A percentile compares a stretch with the other conserved stretches of the same genome.
Conservation (phyloP, 148 eudicot genomes). For the Nyssa sinensis region DNA sequence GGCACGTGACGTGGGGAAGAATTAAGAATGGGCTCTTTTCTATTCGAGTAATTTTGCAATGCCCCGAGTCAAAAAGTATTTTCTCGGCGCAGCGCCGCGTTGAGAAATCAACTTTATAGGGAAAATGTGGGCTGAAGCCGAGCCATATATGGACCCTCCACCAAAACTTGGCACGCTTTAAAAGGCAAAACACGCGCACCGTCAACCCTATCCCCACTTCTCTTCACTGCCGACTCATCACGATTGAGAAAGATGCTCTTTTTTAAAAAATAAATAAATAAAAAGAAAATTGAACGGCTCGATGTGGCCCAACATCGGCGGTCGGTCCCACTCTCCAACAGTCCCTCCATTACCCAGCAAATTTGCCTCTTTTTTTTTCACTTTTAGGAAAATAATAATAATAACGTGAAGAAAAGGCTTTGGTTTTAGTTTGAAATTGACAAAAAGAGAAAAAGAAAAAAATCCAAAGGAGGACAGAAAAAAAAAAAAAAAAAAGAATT, state of each 20-base stretch:
- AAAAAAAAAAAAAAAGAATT: no score
- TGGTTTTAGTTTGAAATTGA: not conserved
- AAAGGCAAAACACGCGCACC: constrained; percentile 13
- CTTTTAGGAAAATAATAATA: not conserved
- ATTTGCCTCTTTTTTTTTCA: not conserved
- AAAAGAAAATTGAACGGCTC: constrained; percentile 4
- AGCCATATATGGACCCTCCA: constrained; percentile 1
- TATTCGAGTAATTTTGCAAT: no score
- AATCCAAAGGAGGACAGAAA: not conserved
- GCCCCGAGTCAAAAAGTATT: no score
- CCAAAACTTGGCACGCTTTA: constrained; percentile 6
- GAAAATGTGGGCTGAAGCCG: not conserved
- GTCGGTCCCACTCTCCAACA: not conserved
- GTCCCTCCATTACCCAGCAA: not conserved
- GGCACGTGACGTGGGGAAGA: no score
- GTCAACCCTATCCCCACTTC: constrained; percentile 12
- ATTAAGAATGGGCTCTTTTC: no score
- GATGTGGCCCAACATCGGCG: constrained; percentile 15
- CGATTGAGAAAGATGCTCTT: not conserved
- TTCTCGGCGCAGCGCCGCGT: not conserved
- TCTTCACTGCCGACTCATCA: not conserved
- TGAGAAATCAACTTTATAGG: not conserved
- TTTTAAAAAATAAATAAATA: no score
- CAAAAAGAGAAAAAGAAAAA: not conserved
- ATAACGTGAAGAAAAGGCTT: not conserved